These are phyloP conservation scores for Hygrophorus russula DNA, from an alignment of 768 basidiomycete species.

Conservation along the genomic window DNA sequence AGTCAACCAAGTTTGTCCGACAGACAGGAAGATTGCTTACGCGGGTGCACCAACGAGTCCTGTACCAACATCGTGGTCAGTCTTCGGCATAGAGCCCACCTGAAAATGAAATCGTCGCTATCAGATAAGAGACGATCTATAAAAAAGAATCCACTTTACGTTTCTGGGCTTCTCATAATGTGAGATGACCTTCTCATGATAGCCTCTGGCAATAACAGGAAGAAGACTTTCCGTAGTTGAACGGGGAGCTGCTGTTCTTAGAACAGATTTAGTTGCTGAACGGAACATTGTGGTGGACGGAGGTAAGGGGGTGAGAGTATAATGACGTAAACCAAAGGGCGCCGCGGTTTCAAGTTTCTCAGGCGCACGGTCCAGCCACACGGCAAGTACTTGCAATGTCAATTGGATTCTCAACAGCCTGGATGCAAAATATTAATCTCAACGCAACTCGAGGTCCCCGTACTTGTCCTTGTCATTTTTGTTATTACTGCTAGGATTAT, in stretches of 20 bases:
- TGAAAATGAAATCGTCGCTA: conserved; percentile 31
- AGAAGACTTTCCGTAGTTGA: conserved; percentile 27
- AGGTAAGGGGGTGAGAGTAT: too few relatives aligned
- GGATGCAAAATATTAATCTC: too few relatives aligned
- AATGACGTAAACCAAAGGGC: conserved; percentile 13
- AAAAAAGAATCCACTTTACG: conserved; percentile 44
- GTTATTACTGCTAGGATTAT: too few relatives aligned
- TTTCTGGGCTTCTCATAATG: conserved; percentile 98
- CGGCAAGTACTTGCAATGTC: too few relatives aligned
- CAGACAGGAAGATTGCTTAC: conserved; percentile 35
- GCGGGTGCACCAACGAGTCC: conserved; percentile 97
- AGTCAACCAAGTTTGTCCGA: background rate
- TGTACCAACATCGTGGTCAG: conserved; percentile 86
- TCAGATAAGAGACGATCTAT: conserved; percentile 42
- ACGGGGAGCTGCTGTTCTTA: conserved; percentile 34
- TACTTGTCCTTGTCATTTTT: too few relatives aligned
- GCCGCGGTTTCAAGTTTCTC: conserved; percentile 6
- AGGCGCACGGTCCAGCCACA: too few relatives aligned
- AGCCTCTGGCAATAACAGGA: conserved; percentile 55
- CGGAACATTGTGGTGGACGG: conserved; percentile 72
- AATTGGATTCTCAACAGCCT: too few relatives aligned
- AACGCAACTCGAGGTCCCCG: too few relatives aligned
- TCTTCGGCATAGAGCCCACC: conserved; percentile 95
- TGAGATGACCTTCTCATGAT: conserved; percentile 94
- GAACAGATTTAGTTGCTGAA: conserved; percentile 40